Conservation (phyloP, 148 eudicot genomes). For the Silene conica region DNA sequence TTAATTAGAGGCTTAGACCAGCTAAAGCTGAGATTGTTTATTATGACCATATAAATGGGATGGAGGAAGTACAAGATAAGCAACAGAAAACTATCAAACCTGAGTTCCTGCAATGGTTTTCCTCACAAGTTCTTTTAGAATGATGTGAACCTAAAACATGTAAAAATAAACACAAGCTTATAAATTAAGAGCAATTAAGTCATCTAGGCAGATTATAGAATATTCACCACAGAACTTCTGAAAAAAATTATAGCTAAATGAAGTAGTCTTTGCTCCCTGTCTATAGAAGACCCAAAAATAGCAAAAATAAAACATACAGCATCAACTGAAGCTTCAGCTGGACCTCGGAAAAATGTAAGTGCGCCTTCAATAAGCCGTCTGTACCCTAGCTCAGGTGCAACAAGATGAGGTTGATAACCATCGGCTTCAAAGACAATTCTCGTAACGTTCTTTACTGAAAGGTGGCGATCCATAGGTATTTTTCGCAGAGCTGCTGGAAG, state of each 20-base stretch:
- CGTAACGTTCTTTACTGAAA: slow-evolving; percentile 57
- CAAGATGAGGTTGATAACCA: slow-evolving; percentile 81
- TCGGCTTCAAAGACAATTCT: slow-evolving; percentile 75
- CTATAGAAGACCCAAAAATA: not conserved
- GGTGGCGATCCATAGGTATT: slow-evolving; percentile 66
- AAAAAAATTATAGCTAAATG: not conserved
- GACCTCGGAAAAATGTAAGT: slow-evolving; percentile 48
- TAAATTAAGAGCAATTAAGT: not conserved
- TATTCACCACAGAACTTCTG: not conserved
- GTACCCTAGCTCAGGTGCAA: slow-evolving; percentile 86
- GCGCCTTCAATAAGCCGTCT: slow-evolving; percentile 81
- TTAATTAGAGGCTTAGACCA: no score
- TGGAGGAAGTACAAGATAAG: not conserved
- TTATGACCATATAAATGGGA: no score
- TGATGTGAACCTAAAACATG: slow-evolving; percentile 50
- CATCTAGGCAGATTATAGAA: not conserved
- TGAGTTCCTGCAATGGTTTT: slow-evolving; percentile 67
- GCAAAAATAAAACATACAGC: slow-evolving; percentile 44
- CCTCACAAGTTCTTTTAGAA: slow-evolving; percentile 69
- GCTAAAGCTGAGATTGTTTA: no score
- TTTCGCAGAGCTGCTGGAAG: slow-evolving; percentile 64
- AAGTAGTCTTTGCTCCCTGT: no score
- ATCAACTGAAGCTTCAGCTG: slow-evolving; percentile 80
- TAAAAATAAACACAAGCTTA: not conserved
- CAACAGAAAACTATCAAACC: slow-evolving; percentile 28